Evolutionary conservation across 768 basidiomycete genomes (phyloP).

Genomic region (Macrolepiota dolichaula): DNA sequence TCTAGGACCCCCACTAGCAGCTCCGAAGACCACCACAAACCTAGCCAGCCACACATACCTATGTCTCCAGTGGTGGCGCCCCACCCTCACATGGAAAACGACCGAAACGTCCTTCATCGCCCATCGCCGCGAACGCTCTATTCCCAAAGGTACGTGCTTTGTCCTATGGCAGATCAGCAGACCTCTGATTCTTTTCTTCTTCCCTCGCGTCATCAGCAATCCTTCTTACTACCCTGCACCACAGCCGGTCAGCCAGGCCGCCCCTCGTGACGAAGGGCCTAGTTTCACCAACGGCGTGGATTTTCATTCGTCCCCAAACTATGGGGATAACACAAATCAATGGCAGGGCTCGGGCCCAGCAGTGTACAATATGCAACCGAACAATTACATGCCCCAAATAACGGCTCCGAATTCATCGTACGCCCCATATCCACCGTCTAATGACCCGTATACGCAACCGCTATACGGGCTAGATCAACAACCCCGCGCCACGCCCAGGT

Average conservation of each 20-base stretch:
- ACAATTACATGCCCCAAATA: not conserved
- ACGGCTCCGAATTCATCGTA: not conserved
- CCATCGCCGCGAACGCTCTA: not conserved
- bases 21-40: not conserved
- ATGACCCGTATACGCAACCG: not conserved
- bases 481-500: not conserved
- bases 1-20: not conserved
- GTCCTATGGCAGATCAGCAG: not conserved
- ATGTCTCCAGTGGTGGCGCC: not conserved
- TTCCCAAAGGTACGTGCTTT: not conserved
- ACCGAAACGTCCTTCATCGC: not conserved
- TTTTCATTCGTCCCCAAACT: too few species aligned
- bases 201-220: not conserved
- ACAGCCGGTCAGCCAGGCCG: not conserved
- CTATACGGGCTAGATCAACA: not conserved
- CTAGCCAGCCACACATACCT: not conserved
- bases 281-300: too few species aligned
- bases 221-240: not conserved
- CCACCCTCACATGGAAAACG: not conserved
- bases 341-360: not conserved
- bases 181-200: not conserved
- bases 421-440: not conserved
- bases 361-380: not conserved
- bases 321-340: not conserved
- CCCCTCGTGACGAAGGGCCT: not conserved